Percentiles rank a stretch among this genome's conserved stretches.
Conservation (phyloP, 352 stramenopile species). For the Phytophthora fragariaefolia region DNA sequence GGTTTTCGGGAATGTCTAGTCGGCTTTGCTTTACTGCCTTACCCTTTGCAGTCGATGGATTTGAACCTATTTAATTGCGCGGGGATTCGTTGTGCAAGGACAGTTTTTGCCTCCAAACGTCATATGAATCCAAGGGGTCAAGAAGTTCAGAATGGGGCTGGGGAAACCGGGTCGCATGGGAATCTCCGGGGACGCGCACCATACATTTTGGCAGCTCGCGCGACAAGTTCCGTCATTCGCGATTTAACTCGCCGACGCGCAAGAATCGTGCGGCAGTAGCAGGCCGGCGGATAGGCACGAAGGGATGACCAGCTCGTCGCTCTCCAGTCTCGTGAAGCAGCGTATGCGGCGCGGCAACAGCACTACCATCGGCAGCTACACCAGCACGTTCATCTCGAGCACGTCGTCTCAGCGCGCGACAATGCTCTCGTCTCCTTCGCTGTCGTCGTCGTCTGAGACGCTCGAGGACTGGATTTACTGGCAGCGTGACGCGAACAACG, state of each 20-base stretch:
- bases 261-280: neutral
- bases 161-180: neutral
- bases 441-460: constrained; percentile 41
- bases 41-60: no score
- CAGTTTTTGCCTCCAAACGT: constrained; percentile 7
- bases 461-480: constrained; percentile 88
- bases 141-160: constrained; percentile 36
- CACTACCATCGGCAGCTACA: constrained; percentile 38
- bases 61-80: neutral
- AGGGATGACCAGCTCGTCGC: constrained; percentile 7
- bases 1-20: neutral
- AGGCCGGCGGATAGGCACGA: neutral
- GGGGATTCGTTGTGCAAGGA: no score
- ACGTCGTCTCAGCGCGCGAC: constrained; percentile 52
- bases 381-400: constrained; percentile 44
- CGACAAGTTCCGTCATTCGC: constrained; percentile 13
- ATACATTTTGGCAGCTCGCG: neutral
- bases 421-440: constrained; percentile 44
- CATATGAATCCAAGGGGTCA: constrained; percentile 24
- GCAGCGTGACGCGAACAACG: constrained; percentile 73
- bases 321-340: constrained; percentile 29
- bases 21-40: no score
- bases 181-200: constrained; percentile 17
- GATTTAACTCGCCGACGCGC: constrained; percentile 22
- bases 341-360: constrained; percentile 35